Evolutionary conservation across 1,139 yeast genomes (phyloP), one percentile per base, ranked within the genome.

Genomic region (Hansenula anomala): DNA sequence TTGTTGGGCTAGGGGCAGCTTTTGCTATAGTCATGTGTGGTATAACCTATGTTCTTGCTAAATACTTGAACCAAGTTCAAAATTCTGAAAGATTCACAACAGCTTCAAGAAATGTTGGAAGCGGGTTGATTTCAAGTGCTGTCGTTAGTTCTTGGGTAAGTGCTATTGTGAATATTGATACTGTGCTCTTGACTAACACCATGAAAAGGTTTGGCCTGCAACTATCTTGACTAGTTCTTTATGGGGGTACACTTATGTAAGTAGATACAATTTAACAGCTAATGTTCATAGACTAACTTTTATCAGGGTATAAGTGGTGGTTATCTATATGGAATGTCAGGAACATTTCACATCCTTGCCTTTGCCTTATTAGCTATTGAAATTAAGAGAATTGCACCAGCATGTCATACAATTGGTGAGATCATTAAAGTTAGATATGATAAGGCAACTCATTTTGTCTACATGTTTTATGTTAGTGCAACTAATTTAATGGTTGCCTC

Each of bases 241-340:
- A 10, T 57, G 63, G 66, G 54, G 61, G 22, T 66, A 66, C 39
- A 71, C 69, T 42, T 76, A 80, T 48, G n/a, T n/a, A n/a, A n/a
- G n/a, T n/a, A n/a, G n/a, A n/a, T n/a, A n/a, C n/a, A n/a, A n/a
- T n/a, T n/a, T n/a, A n/a, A n/a, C n/a, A n/a, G n/a, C n/a, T n/a
- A n/a, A n/a, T n/a, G n/a, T n/a, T n/a, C n/a, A n/a, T n/a, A n/a
- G n/a, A n/a, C n/a, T n/a, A n/a, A n/a, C n/a, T n/a, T n/a, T n/a
- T n/a, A n/a, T n/a, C n/a, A n/a, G n/a, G 90, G 90, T 45, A 80
- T 79, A 37, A 78, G 77, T 26, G 67, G 77, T 22, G 49, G 42
- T 2, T 57, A 64, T 16, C 67, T 63, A 48, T 73, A 73, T 51
- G 78, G 77, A 24, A 69, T 75, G 20, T 78, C 78, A 37, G 78